Conservation (phyloP, 1,284 basidiomycete genomes). For the Rhodotorula sp. region DNA sequence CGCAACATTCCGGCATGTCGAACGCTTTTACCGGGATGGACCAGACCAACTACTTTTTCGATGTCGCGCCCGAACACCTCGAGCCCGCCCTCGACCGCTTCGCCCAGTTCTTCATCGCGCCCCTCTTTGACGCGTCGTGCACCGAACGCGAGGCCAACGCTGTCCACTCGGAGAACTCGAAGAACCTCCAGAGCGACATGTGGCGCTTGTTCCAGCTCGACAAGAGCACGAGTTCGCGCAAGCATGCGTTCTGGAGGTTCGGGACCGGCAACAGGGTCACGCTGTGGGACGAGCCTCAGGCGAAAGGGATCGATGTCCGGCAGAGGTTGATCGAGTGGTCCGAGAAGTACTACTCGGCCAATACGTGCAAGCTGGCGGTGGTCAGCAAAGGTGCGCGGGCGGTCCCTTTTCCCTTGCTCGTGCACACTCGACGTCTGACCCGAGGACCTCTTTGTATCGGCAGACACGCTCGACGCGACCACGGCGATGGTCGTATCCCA, state of each 20-base stretch:
- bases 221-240: constrained; percentile 76
- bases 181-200: constrained; percentile 90
- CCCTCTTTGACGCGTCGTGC: constrained; percentile 85
- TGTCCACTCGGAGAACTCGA: constrained; percentile 97
- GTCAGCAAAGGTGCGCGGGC: constrained; percentile 71
- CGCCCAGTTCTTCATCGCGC: constrained; percentile 89
- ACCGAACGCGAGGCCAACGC: constrained; percentile 93
- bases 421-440: background rate
- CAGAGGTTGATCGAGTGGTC: constrained; percentile 94
- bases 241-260: constrained; percentile 90
- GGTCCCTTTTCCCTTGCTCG: background rate
- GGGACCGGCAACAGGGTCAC: constrained; percentile 86
- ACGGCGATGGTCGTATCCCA: constrained; percentile 66
- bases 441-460: constrained; percentile 6
- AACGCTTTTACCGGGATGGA: constrained; percentile 94
- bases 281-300: constrained; percentile 62
- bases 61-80: constrained; percentile 80
- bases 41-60: constrained; percentile 94
- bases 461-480: constrained; percentile 78
- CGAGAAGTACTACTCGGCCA: constrained; percentile 86
- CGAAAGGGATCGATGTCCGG: constrained; percentile 76
- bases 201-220: constrained; percentile 98
- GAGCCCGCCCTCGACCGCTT: constrained; percentile 84
- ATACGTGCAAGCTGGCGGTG: constrained; percentile 87
- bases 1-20: constrained; percentile 84